phyloP scores from a whole-genome alignment of 1,139 yeast species.

The Meyerozyma athensensis region DNA sequence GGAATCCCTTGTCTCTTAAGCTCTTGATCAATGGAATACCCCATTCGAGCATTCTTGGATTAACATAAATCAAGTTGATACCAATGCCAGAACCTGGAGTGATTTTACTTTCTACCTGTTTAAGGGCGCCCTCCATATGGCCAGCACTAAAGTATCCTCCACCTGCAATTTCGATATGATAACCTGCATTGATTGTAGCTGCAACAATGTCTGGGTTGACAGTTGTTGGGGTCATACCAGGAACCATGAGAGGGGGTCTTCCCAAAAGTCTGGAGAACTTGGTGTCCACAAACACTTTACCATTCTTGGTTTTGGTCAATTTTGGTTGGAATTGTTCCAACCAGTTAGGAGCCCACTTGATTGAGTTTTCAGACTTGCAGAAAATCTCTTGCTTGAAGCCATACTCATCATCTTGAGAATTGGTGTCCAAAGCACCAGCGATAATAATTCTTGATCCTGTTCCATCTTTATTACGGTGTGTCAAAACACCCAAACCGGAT shows the following conservation, averaged over 20 bases:
- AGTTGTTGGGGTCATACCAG: conserved; percentile 99
- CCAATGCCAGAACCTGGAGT: conserved; percentile 89
- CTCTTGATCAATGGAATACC: conserved; percentile 92
- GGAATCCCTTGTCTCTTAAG: conserved; percentile 87
- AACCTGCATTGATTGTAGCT: conserved; percentile 92
- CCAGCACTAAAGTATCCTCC: conserved; percentile 89
- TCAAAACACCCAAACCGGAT: conserved; percentile 91
- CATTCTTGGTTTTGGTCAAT: conserved; percentile 66
- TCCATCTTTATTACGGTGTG: conserved; percentile 97
- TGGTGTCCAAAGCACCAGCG: conserved; percentile 82
- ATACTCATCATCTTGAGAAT: conserved; percentile 64
- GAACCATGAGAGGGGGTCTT: conserved; percentile 94
- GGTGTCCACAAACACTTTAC: conserved; percentile 83
- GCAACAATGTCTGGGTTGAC: conserved; percentile 92
- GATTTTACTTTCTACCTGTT: conserved; percentile 58
- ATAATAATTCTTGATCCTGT: conserved; percentile 93
- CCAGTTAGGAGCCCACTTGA: conserved; percentile 90
- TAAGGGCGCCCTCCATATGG: conserved; percentile 70
- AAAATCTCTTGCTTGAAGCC: conserved; percentile 96
- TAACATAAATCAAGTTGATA: conserved; percentile 88
- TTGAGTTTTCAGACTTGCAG: conserved; percentile 41
- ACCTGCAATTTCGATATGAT: conserved; percentile 96
- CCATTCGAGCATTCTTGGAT: conserved; percentile 98
- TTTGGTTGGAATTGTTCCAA: conserved; percentile 82
- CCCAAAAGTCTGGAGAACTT: conserved; percentile 90